A percentile compares a stretch with the other conserved stretches of the same genome.
phyloP scores from a whole-genome alignment of 768 basidiomycete genomes.

The Xerocomellus amylosporus region DNA sequence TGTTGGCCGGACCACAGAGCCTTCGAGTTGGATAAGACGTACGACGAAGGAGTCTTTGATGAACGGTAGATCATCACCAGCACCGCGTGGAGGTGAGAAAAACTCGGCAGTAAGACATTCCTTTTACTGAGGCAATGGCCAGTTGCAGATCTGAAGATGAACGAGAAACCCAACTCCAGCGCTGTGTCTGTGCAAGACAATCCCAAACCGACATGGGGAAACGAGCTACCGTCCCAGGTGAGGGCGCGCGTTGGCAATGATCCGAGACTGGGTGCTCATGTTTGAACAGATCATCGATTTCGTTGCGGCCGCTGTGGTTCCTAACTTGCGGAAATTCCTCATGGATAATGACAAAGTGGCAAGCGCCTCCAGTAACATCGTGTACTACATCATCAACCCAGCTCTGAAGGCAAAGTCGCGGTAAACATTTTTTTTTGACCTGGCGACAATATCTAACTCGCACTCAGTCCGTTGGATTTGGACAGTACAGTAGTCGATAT shows the following conservation, averaged over 20 bases:
- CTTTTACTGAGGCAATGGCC: neutral
- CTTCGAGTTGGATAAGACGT: constrained; percentile 77
- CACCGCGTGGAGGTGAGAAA: constrained; percentile 49
- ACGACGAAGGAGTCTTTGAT: constrained; percentile 57
- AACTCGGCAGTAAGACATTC: neutral
- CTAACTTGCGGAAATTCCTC: constrained; percentile 74
- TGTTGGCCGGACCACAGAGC: constrained; percentile 70
- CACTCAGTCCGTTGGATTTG: constrained; percentile 73
- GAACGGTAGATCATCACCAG: constrained; percentile 76
- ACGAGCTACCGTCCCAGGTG: constrained; percentile 30
- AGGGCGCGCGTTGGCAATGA: constrained; percentile 18
- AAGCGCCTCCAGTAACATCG: constrained; percentile 76
- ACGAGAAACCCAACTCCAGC: constrained; percentile 58
- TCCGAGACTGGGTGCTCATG: constrained; percentile 4
- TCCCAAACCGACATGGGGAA: constrained; percentile 26
- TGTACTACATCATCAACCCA: constrained; percentile 81
- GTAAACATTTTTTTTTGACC: constrained; percentile 38
- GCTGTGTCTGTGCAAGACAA: constrained; percentile 38
- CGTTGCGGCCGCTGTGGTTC: constrained; percentile 64
- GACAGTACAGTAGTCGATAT: constrained; percentile 66
- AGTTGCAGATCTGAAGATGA: constrained; percentile 43
- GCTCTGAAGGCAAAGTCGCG: constrained; percentile 73
- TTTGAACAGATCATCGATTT: constrained; percentile 64
- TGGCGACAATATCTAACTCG: constrained; percentile 5
- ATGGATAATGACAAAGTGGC: constrained; percentile 82